These are phyloP conservation scores for Amoeboaphelidium protococcarum DNA, from an alignment of 371 early-diverging fungal species.

Conservation along the genomic window DNA sequence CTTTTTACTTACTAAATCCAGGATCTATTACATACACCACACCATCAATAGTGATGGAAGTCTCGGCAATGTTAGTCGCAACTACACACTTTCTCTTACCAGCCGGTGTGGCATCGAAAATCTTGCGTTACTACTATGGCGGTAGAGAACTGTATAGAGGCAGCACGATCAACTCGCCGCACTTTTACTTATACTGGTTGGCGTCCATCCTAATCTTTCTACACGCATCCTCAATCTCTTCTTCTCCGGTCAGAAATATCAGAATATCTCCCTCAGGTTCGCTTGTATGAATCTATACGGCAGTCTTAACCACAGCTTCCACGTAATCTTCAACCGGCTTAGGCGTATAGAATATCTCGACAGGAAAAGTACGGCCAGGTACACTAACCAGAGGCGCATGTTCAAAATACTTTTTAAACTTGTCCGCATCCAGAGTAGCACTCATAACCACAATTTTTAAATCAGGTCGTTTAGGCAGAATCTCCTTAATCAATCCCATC, in stretches of 20 bases:
- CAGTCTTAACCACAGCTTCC: slow-evolving; percentile 54
- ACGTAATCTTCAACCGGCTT: slow-evolving; percentile 66
- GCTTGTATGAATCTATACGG: slow-evolving; percentile 50
- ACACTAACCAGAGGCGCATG: slow-evolving; percentile 24
- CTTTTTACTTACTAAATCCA: slow-evolving; percentile 88
- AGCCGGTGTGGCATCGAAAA: slow-evolving; percentile 65
- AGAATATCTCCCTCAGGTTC: slow-evolving; percentile 71
- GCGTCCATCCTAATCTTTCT: slow-evolving; percentile 37
- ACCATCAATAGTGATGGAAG: slow-evolving; percentile 91
- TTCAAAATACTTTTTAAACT: slow-evolving; percentile 65
- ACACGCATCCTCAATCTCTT: slow-evolving; percentile 77
- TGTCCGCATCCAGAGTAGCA: slow-evolving; percentile 67
- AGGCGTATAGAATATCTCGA: slow-evolving; percentile 65
- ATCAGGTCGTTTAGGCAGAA: slow-evolving; percentile 32
- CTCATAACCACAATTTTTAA: slow-evolving; percentile 69
- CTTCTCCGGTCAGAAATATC: slow-evolving; percentile 73
- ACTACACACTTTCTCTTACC: slow-evolving; percentile 73
- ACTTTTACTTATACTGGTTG: slow-evolving; percentile 11
- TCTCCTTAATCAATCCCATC: slow-evolving; percentile 75
- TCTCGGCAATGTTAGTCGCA: slow-evolving; percentile 95
- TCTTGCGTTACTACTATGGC: slow-evolving; percentile 63
- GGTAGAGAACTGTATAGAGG: slow-evolving; percentile 83
- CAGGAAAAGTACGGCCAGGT: slow-evolving; percentile 70
- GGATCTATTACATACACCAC: slow-evolving; percentile 94
- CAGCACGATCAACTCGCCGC: slow-evolving; percentile 39